Base-by-base conservation (phyloP, 164 flowering plant species). In the Chloranthus sessilifolius region DNA sequence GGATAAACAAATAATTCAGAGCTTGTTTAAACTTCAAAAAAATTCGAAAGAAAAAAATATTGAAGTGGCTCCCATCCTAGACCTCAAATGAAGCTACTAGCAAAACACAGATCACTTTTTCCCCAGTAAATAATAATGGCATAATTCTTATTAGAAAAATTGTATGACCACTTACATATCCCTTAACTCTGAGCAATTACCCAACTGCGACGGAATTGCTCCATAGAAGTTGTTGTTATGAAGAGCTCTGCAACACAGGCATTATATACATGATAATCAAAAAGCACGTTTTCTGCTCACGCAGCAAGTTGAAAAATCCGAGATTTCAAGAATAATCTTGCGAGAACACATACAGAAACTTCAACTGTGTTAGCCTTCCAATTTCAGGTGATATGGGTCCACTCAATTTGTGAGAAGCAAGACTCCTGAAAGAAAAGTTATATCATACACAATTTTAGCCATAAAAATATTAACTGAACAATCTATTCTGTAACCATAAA, bases 351-450 rank as follows among this genome's bases (percentile, higher is more conserved):
- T 82, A 92, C 99, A 92, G 64, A 65, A 68, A 15, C 55, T 62
- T 75, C 75, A 92, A 64, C 30, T 70, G 78, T 21, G 76, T 83
- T 14, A 92, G 80, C 73, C 82, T 92, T 72, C 96, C 96, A 64
- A 92, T 69, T 41, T 82, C 99, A 55, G 97, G 76, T n/a, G 99
- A 76, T 65, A 92, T 59, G 7, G 79, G 60, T 38, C 99, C 99
- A 73, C 88, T 81, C 60, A 92, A 38, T 65, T 65, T 86, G 70
- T 78, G 91, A 52, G 60, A 37, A 19, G 87, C 52, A 55, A 92
- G 86, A 58, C 65, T 79, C 83, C 99, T 92, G 78, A 43, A 60
- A 60, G 33, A 53, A 21, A 27, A 47, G 17, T 15, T 15, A 31
- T n/a, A n/a, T 5, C 9, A 27, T 2, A 20, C 22, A 41, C 34